Evolutionary conservation across 2,329 filamentous ascomycete species (phyloP), one percentile per base, ranked within the genome.

Genomic region (Coleophoma cylindrospora): DNA sequence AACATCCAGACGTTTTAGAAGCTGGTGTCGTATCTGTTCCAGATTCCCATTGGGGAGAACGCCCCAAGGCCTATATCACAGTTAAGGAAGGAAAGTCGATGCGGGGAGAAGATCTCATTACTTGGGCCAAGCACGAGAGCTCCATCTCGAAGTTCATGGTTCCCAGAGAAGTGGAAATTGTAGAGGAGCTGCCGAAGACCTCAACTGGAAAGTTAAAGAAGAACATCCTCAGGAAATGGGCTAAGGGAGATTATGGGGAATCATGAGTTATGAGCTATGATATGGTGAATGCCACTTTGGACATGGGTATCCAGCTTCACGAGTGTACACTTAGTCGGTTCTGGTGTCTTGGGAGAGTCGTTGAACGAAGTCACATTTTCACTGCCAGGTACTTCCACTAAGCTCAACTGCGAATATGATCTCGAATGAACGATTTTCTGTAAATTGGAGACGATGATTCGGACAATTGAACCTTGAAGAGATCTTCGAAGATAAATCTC

Each of bases 191-290:
- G 57, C 94, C 94, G 10, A 99, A 99, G 79, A 99, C 94, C 27
- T 94, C 88, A 68, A 99, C 94, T 1, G 94, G 94, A 3, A 99
- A 99, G 77, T 79, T 97, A 53, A 86, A 90, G 79, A 99, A 99
- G 81, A 97, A 96, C 62, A 81, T 95, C 7, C 69, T 99, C 49
- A 75, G 94, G 53, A 86, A 89, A 59, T 96, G 41, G 41, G 41
- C 41, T 13, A 44, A 44, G 12, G 44, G 52, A 48, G n/a, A 40
- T 36, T 11, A 58, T 43, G 45, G 54, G 54, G 32, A 54, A 27
- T 27, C 19, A 14, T 44, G 22, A 44, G 15, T 44, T 7, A 1
- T 34, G 10, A 27, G 15, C 14, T 27, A 27, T 27, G 27, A 27
- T 27, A 19, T 27, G 9, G 9, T 27, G 27, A 27, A 8, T 27